Percentiles rank a stretch among this genome's conserved stretches.
phyloP scores from a whole-genome alignment of 176 grass and related monocot species.

The Chloris gayana region DNA sequence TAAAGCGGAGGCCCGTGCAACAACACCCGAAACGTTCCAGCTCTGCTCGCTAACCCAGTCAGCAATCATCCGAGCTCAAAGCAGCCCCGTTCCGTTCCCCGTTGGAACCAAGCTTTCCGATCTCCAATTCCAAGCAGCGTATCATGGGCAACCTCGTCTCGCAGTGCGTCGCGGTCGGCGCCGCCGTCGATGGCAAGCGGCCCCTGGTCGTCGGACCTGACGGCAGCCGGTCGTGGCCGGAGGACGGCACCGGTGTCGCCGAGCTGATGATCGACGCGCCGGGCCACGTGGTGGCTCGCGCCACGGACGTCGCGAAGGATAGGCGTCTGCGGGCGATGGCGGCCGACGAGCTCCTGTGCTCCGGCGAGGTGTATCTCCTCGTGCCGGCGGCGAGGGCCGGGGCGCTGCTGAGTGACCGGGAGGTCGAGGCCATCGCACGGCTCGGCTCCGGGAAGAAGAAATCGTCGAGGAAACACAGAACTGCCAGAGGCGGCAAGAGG shows the following conservation, averaged over 20 bases:
- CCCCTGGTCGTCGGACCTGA: slow-evolving; percentile 38
- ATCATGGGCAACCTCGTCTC: slow-evolving; percentile 37
- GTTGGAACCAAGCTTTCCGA: background rate
- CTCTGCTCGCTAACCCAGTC: background rate
- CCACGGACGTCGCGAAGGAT: slow-evolving; percentile 22
- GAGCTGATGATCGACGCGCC: slow-evolving; percentile 67
- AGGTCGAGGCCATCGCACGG: slow-evolving; percentile 23
- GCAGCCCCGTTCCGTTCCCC: background rate
- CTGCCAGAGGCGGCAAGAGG: background rate
- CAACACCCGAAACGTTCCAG: background rate
- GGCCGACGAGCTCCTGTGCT: slow-evolving; percentile 53
- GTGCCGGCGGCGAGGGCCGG: slow-evolving; percentile 41
- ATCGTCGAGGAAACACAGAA: background rate
- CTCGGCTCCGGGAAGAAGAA: slow-evolving; percentile 12
- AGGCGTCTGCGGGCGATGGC: slow-evolving; percentile 36
- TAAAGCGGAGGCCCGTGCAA: background rate
- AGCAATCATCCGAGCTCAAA: background rate
- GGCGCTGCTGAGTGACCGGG: slow-evolving; percentile 37
- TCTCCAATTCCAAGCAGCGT: too few species aligned
- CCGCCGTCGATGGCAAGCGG: background rate
- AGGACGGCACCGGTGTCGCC: slow-evolving; percentile 20
- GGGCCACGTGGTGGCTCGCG: slow-evolving; percentile 48
- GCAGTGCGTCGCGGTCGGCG: slow-evolving; percentile 13
- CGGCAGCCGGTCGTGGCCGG: slow-evolving; percentile 19
- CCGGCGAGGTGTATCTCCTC: slow-evolving; percentile 58